Base-by-base conservation (phyloP, 257 asterid species). In the Haberlea rhodopensis region DNA sequence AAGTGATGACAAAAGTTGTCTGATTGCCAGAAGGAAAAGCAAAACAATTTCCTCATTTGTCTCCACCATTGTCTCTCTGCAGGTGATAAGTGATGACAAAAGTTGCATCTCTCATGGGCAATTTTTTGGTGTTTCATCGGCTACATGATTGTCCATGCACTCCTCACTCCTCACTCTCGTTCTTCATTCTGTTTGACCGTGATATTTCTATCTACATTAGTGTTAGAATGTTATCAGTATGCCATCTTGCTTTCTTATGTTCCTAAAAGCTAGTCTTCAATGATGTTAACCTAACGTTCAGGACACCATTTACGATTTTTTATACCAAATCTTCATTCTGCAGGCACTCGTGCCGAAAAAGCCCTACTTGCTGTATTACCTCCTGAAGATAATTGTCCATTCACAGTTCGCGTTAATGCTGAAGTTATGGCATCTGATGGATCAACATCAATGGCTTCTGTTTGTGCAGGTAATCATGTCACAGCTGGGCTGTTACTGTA, bases 401-500 rank as follows among this genome's bases (percentile, higher is more conserved):
- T 85, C 66, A 82, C 99, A 29, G 85, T 92, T 18, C 97, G 99
- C 63, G 71, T 92, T 73, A 92, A 87, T 85, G 79, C 99, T 53
- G 99, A 89, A 81, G 99, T 92, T 54, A 89, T 92, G 99, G 90
- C 97, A 68, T 92, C 99, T 26, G 99, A 92, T 84, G 97, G 99
- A 69, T 92, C 99, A 21, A 92, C 99, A 58, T 92, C 99, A 56
- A 92, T 92, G 99, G 99, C 99, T 64, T 84, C 97, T 70, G 97
- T 89, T 71, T 92, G 99, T 85, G 99, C 96, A 80, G 99, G 99
- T 92, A 76, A 15, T 9, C 63, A 52, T 75, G 45, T 52, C 57
- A 40, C 46, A 25, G 27, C 61, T 49, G 34, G 43, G 18, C 53
- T 27, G 18, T 43, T 63, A 46, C 49, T 51, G 10, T 60, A 5